phyloP scores from a whole-genome alignment of 1,139 yeast genomes.

The Kodamaea plutei region DNA sequence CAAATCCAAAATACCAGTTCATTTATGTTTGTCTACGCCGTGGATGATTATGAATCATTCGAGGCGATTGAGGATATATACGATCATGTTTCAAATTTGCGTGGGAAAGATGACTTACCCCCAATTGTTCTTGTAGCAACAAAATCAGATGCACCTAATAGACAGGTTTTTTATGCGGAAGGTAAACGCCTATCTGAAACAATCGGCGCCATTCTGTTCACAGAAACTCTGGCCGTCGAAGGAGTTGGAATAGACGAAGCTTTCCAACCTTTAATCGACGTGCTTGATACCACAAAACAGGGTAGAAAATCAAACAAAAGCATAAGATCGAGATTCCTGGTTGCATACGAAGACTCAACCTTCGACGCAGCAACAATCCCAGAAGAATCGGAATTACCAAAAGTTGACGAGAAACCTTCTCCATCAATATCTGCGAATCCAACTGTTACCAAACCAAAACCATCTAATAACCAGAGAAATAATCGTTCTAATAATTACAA shows the following conservation, averaged over 20 bases:
- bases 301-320: constrained; percentile 5
- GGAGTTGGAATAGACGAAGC: constrained; percentile 24
- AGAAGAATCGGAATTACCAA: constrained; percentile 1
- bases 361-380: not conserved
- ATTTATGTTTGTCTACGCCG: constrained; percentile 30
- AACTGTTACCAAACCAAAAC: too few species aligned
- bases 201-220: constrained; percentile 26
- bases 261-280: constrained; percentile 25
- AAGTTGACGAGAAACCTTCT: too few species aligned
- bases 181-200: constrained; percentile 25
- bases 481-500: too few species aligned
- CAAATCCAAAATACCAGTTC: constrained; percentile 30
- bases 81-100: constrained; percentile 17
- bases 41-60: constrained; percentile 26
- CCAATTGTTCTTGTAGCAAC: constrained; percentile 32
- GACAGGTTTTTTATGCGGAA: constrained; percentile 28
- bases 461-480: too few species aligned
- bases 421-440: too few species aligned
- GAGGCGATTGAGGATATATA: constrained; percentile 25
- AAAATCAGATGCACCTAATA: constrained; percentile 25
- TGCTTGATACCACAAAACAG: constrained; percentile 5
- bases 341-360: constrained; percentile 1
- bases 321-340: constrained; percentile 4
- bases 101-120: constrained; percentile 15
- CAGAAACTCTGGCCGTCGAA: constrained; percentile 27